These are phyloP conservation scores for Eutrema yunnanense DNA, from an alignment of 345 rosid species.

Conservation along the genomic window DNA sequence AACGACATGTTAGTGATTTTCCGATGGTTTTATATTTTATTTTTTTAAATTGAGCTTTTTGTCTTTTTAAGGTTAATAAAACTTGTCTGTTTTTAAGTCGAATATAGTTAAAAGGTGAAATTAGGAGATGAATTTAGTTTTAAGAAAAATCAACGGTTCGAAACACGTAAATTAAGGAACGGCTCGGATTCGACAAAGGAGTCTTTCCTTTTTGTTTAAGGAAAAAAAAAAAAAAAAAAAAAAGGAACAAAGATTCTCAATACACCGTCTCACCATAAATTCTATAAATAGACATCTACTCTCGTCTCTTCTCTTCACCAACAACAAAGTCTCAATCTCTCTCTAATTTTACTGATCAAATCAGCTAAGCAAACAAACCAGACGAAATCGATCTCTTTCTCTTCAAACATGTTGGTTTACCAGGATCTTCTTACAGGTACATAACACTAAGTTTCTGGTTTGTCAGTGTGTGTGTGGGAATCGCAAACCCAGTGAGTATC, in stretches of 20 bases:
- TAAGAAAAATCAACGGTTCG: neutral
- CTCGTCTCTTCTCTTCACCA: neutral
- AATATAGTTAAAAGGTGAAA: neutral
- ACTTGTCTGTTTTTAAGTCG: too few species aligned
- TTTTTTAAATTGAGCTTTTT: too few species aligned
- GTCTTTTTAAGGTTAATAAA: neutral
- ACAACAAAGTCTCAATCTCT: neutral
- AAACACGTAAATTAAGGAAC: neutral
- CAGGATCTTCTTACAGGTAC: constrained; percentile 60
- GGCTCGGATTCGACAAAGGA: neutral
- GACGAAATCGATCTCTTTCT: neutral
- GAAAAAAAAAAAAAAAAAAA: neutral
- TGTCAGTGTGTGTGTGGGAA: neutral
- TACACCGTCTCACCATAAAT: neutral
- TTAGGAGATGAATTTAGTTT: neutral
- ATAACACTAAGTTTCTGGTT: neutral
- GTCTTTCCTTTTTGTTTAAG: neutral
- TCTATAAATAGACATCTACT: constrained; percentile 1
- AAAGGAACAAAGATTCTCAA: neutral
- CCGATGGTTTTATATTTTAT: neutral
- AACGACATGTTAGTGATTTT: neutral
- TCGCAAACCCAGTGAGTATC: neutral
- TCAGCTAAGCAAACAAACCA: neutral
- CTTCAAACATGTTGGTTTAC: constrained; percentile 63
- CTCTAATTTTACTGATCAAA: neutral